Evolutionary conservation across 2,329 filamentous ascomycete genomes (phyloP).

Genomic region (Pestalotiopsis sp.): DNA sequence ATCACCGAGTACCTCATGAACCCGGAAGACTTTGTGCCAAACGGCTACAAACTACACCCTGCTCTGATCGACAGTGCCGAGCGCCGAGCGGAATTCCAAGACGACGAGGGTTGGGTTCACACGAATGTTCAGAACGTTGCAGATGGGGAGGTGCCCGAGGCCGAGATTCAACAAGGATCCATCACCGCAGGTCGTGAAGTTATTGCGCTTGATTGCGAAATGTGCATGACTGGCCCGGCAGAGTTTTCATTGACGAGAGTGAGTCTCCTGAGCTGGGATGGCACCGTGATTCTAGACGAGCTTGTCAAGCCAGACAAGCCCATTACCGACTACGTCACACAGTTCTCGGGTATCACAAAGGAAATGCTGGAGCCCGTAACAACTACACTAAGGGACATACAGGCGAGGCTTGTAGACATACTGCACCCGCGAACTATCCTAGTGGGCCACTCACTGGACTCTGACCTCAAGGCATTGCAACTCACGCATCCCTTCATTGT

Average conservation of each 20-base stretch:
- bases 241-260: slow-evolving; percentile 86
- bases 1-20: slow-evolving; percentile 79
- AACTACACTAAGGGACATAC: slow-evolving; percentile 82
- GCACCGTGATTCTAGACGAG: slow-evolving; percentile 81
- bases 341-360: slow-evolving; percentile 89
- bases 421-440: slow-evolving; percentile 75
- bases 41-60: slow-evolving; percentile 85
- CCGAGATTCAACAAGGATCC: slow-evolving; percentile 77
- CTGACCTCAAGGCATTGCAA: slow-evolving; percentile 81
- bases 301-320: slow-evolving; percentile 87
- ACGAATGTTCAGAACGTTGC: slow-evolving; percentile 69
- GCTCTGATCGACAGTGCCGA: slow-evolving; percentile 66
- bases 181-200: slow-evolving; percentile 81
- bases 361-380: slow-evolving; percentile 82
- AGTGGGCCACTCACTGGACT: slow-evolving; percentile 80
- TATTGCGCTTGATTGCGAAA: slow-evolving; percentile 91
- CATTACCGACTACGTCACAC: slow-evolving; percentile 92
- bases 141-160: slow-evolving; percentile 69
- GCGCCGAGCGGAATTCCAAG: slow-evolving; percentile 53
- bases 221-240: slow-evolving; percentile 85
- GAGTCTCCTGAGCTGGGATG: slow-evolving; percentile 86
- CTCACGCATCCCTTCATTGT: slow-evolving; percentile 91
- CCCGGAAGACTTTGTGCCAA: slow-evolving; percentile 75
- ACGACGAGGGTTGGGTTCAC: slow-evolving; percentile 80
- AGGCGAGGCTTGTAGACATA: slow-evolving; percentile 73